Conservation (phyloP, 2,329 filamentous ascomycete species). For the Fusarium metavorans region DNA sequence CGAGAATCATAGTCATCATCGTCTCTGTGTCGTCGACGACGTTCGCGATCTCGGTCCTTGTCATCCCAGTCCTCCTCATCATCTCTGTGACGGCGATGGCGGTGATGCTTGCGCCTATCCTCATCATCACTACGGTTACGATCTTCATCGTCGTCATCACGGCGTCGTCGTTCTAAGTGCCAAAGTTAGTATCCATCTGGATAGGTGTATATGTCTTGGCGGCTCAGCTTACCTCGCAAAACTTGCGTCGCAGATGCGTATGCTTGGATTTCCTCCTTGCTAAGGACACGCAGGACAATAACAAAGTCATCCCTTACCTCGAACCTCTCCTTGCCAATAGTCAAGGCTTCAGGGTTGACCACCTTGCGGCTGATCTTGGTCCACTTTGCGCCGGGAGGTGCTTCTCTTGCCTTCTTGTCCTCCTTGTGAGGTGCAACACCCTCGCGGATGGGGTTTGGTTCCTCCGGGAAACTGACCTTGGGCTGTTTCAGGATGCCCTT, state of each 20-base stretch:
- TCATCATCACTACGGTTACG: slow-evolving; percentile 48
- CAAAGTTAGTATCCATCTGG: slow-evolving; percentile 18
- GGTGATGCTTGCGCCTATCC: slow-evolving; percentile 40
- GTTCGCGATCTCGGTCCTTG: slow-evolving; percentile 53
- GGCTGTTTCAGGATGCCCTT: slow-evolving; percentile 90
- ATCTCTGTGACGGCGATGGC: slow-evolving; percentile 42
- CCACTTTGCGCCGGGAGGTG: slow-evolving; percentile 85
- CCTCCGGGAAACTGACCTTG: slow-evolving; percentile 86
- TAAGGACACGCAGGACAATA: slow-evolving; percentile 89
- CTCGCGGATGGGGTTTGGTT: slow-evolving; percentile 84
- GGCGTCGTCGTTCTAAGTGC: slow-evolving; percentile 48
- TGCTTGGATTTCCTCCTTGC: slow-evolving; percentile 88
- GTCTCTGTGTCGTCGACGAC: slow-evolving; percentile 46
- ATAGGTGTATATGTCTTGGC: background rate
- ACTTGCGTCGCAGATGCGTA: slow-evolving; percentile 86
- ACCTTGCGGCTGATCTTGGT: slow-evolving; percentile 91
- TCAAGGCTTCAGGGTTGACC: slow-evolving; percentile 89
- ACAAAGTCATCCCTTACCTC: slow-evolving; percentile 95
- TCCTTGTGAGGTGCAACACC: slow-evolving; percentile 96
- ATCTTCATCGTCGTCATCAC: slow-evolving; percentile 48
- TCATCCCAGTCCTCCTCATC: slow-evolving; percentile 49
- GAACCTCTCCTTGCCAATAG: slow-evolving; percentile 88
- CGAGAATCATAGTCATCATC: slow-evolving; percentile 45
- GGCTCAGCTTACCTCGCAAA: slow-evolving; percentile 75
- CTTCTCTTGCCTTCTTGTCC: slow-evolving; percentile 76